Evolutionary conservation across 1,284 basidiomycete species (phyloP).

Genomic region (Boletus sp.): DNA sequence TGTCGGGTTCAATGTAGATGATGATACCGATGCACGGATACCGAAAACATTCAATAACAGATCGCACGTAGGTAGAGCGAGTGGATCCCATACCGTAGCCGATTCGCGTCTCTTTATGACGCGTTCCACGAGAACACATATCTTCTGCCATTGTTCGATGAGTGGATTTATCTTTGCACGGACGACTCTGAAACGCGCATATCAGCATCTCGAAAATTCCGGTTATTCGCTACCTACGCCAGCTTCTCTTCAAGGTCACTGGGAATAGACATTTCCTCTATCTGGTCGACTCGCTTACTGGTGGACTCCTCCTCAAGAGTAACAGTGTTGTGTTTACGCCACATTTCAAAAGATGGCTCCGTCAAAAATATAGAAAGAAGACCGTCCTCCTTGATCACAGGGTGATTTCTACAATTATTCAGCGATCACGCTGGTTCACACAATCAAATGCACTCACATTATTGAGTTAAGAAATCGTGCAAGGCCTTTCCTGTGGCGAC

Average conservation of each 20-base stretch:
- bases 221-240: slow-evolving; percentile 48
- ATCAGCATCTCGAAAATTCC: slow-evolving; percentile 4
- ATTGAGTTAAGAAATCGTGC: slow-evolving; percentile 80
- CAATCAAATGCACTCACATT: slow-evolving; percentile 50
- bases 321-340: slow-evolving; percentile 76
- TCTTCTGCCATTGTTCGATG: slow-evolving; percentile 90
- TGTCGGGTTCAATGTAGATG: slow-evolving; percentile 32
- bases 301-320: slow-evolving; percentile 87
- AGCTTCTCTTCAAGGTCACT: slow-evolving; percentile 91
- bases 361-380: slow-evolving; percentile 81
- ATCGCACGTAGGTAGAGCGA: slow-evolving; percentile 57
- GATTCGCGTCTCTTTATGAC: slow-evolving; percentile 85
- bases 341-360: slow-evolving; percentile 81
- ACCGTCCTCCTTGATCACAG: slow-evolving; percentile 85
- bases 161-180: slow-evolving; percentile 71
- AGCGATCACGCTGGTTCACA: neutral
- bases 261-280: slow-evolving; percentile 92
- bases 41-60: slow-evolving; percentile 33
- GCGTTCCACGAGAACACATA: slow-evolving; percentile 83
- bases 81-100: slow-evolving; percentile 79
- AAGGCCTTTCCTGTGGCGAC: slow-evolving; percentile 69
- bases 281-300: slow-evolving; percentile 77
- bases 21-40: slow-evolving; percentile 24
- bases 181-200: slow-evolving; percentile 54
- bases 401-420: slow-evolving; percentile 71